Evolutionary conservation across 2,329 filamentous ascomycete species (phyloP), one percentile per base, ranked within the genome.

Genomic region (Xylaria multiplex): DNA sequence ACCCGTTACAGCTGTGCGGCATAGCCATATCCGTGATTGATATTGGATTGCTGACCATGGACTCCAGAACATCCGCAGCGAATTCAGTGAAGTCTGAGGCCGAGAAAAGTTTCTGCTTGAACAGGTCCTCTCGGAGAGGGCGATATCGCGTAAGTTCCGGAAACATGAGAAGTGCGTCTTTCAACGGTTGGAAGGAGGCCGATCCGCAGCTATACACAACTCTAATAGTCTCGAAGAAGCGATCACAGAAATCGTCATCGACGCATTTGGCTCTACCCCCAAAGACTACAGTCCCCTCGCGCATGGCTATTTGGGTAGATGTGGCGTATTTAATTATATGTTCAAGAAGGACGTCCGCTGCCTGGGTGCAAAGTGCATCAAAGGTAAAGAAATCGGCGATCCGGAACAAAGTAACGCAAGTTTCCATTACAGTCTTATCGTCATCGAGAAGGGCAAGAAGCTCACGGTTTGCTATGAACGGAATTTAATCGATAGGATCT

Each of bases 321-420:
- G 2, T 16, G 13, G 49, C 42, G 6, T 35, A 6, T 9, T 1
- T 4, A 13, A 22, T n/a, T n/a, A 50, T 11, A 13, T 43, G 14
- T 7, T 48, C 30, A 0, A 3, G 24, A 3, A 58, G 7, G 3
- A 56, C 24, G 1, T 52, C 8, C 2, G 2, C 8, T 4, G 46
- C 46, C 13, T 8, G 35, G 2, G 50, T 19, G n/a, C 54, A 32
- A 6, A 45, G 54, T 4, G 2, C 9, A 14, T 48, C 37, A 7
- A 64, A 14, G 5, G 1, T 8, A 22, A 64, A 58, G 16, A 35
- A 52, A 13, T 63, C 19, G 27, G 27, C 61, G 19, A 53, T 27
- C 0, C 16, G n/a, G 37, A 58, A 58, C 6, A 64, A 32, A 0
- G 53, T 48, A 30, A 64, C 1, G 27, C 37, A 53, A 40, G 30